Percentiles rank a stretch among this genome's conserved stretches.
phyloP scores from a whole-genome alignment of 805 yeast species.

The Candida succiphila region DNA sequence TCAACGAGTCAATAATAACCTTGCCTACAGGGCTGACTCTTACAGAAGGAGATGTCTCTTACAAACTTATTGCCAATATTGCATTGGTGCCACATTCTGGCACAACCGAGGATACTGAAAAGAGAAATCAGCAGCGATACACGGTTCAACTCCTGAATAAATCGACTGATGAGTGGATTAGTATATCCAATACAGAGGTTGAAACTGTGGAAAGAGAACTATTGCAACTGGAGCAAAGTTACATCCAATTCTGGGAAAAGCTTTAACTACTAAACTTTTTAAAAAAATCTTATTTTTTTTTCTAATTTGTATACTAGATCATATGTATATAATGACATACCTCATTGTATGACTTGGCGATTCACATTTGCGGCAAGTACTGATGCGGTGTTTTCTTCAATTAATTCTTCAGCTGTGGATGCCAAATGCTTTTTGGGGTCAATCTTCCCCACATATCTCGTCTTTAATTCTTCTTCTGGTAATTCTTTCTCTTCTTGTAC shows the following conservation, averaged over 20 bases:
- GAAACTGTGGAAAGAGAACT: constrained; percentile 43
- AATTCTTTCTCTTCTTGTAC: constrained; percentile 89
- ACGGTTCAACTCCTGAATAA: constrained; percentile 37
- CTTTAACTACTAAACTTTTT: neutral
- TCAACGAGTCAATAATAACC: constrained; percentile 39
- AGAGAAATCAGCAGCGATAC: constrained; percentile 33
- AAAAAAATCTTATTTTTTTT: neutral
- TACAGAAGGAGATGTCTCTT: constrained; percentile 17
- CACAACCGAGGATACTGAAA: constrained; percentile 1
- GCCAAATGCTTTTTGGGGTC: constrained; percentile 96
- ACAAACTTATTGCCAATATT: constrained; percentile 37
- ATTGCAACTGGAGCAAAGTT: constrained; percentile 50
- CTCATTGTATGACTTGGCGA: constrained; percentile 73
- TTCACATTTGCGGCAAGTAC: constrained; percentile 85
- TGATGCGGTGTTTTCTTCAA: constrained; percentile 86
- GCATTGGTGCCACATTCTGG: neutral
- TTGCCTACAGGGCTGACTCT: constrained; percentile 31
- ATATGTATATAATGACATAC: neutral
- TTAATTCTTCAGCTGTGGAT: constrained; percentile 74
- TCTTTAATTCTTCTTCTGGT: constrained; percentile 79
- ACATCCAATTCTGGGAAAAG: constrained; percentile 59
- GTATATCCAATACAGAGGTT: constrained; percentile 42
- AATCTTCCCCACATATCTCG: constrained; percentile 96
- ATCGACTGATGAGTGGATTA: constrained; percentile 41
- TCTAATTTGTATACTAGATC: neutral